Conservation (phyloP, 768 basidiomycete species). For the Saitozyma podzolica region DNA sequence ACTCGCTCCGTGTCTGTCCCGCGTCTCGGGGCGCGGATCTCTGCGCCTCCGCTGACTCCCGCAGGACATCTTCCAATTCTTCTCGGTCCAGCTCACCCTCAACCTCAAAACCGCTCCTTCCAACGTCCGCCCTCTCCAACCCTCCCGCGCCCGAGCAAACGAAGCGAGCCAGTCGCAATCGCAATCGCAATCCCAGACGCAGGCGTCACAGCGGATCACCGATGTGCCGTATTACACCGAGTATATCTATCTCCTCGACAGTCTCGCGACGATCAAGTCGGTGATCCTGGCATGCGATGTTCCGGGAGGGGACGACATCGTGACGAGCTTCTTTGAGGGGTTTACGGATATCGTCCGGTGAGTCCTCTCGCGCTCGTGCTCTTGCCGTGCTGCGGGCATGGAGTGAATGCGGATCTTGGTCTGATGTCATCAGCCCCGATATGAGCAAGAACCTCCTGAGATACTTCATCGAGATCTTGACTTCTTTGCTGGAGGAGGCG, state of each 20-base stretch:
- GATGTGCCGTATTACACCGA: slow-evolving; percentile 85
- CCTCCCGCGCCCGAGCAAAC: slow-evolving; percentile 23
- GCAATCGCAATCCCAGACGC: slow-evolving; percentile 12
- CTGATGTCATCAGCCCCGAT: slow-evolving; percentile 22
- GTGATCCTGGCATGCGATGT: slow-evolving; percentile 92
- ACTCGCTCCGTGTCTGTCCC: no score
- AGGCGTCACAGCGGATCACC: slow-evolving; percentile 47
- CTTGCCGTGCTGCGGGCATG: background rate
- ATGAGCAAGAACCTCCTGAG: slow-evolving; percentile 56
- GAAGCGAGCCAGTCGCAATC: slow-evolving; percentile 24
- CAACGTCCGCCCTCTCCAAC: slow-evolving; percentile 24
- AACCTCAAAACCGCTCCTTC: slow-evolving; percentile 51
- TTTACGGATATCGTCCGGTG: slow-evolving; percentile 74
- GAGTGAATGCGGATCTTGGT: background rate
- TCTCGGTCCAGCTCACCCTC: slow-evolving; percentile 77
- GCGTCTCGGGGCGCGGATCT: no score
- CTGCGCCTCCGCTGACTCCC: background rate
- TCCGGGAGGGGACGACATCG: slow-evolving; percentile 74
- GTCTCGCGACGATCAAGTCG: slow-evolving; percentile 88
- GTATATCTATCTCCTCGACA: slow-evolving; percentile 93
- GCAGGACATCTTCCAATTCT: slow-evolving; percentile 95
- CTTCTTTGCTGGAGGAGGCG: slow-evolving; percentile 84
- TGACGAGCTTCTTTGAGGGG: slow-evolving; percentile 77
- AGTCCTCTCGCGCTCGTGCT: slow-evolving; percentile 20
- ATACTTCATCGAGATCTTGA: slow-evolving; percentile 72